Conservation (phyloP, 2,329 filamentous ascomycete genomes). For the Didymella keratinophila region DNA sequence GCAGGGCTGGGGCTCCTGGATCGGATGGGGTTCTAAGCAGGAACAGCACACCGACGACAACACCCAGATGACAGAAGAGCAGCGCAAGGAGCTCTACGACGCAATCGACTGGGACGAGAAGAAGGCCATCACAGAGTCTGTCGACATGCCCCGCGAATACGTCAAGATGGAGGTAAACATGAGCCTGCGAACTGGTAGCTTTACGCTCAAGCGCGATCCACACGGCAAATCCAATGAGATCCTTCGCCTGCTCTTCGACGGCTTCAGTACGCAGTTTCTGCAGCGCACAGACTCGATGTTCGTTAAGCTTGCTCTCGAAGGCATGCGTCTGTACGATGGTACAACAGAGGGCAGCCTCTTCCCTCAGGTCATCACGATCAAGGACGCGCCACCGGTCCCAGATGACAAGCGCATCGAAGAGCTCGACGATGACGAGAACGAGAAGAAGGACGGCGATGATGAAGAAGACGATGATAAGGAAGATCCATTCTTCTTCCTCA, state of each 20-base stretch:
- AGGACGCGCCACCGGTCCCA: conserved; percentile 74
- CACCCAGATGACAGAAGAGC: conserved; percentile 90
- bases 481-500: conserved; percentile 89
- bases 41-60: conserved; percentile 75
- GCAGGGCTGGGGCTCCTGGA: conserved; percentile 90
- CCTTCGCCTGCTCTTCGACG: conserved; percentile 90
- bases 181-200: conserved; percentile 93
- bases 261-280: conserved; percentile 88
- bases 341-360: conserved; percentile 91
- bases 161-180: conserved; percentile 93
- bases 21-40: conserved; percentile 73
- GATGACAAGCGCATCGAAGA: conserved; percentile 60
- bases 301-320: conserved; percentile 87
- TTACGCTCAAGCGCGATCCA: conserved; percentile 87
- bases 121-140: conserved; percentile 81
- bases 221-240: conserved; percentile 82
- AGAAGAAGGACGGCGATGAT: conserved; percentile 54
- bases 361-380: conserved; percentile 94
- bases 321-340: conserved; percentile 92
- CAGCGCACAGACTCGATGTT: conserved; percentile 92
- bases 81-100: conserved; percentile 94
- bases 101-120: conserved; percentile 99
- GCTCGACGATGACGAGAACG: conserved; percentile 57
- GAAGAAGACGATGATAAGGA: conserved; percentile 58
- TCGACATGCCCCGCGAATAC: conserved; percentile 89